These are phyloP conservation scores for Meyerozyma athensensis DNA, from an alignment of 1,139 yeast species.

Conservation along the genomic window DNA sequence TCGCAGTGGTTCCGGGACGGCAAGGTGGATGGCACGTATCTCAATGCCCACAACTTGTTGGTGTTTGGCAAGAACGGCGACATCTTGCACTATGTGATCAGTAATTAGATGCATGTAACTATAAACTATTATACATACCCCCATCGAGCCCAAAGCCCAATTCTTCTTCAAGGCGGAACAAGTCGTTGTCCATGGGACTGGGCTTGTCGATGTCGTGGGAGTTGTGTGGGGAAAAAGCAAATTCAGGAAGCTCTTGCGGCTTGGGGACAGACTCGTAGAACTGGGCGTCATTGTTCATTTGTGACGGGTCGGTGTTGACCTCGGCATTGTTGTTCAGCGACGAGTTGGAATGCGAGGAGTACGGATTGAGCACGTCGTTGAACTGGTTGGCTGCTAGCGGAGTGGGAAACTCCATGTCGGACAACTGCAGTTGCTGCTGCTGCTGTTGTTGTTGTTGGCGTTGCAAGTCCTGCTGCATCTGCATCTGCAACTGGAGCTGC, in stretches of 20 bases:
- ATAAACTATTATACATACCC: slow-evolving; percentile 18
- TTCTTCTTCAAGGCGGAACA: slow-evolving; percentile 42
- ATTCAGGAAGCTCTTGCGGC: slow-evolving; percentile 45
- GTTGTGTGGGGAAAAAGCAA: slow-evolving; percentile 22
- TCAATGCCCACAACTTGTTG: slow-evolving; percentile 9
- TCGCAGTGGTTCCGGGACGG: slow-evolving; percentile 25
- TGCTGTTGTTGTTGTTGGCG: slow-evolving; percentile 19
- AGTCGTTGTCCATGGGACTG: slow-evolving; percentile 18
- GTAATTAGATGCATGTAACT: slow-evolving; percentile 9
- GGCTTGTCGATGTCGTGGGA: slow-evolving; percentile 10
- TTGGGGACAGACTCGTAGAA: slow-evolving; percentile 39
- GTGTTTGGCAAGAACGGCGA: slow-evolving; percentile 13
- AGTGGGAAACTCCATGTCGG: not conserved
- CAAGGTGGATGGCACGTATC: slow-evolving; percentile 11
- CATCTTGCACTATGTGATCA: slow-evolving; percentile 12
- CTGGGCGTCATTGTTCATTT: slow-evolving; percentile 19
- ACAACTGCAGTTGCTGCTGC: slow-evolving; percentile 7
- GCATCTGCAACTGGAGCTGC: slow-evolving; percentile 38
- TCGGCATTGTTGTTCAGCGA: slow-evolving; percentile 17
- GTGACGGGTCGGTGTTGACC: slow-evolving; percentile 28
- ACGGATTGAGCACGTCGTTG: slow-evolving; percentile 9
- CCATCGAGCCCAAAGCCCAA: slow-evolving; percentile 47
- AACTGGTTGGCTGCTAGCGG: slow-evolving; percentile 7
- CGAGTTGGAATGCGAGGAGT: slow-evolving; percentile 1
- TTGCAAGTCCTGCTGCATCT: slow-evolving; percentile 29